Conservation (phyloP, 305 asterid genomes). For the Fraxinus greggii region DNA sequence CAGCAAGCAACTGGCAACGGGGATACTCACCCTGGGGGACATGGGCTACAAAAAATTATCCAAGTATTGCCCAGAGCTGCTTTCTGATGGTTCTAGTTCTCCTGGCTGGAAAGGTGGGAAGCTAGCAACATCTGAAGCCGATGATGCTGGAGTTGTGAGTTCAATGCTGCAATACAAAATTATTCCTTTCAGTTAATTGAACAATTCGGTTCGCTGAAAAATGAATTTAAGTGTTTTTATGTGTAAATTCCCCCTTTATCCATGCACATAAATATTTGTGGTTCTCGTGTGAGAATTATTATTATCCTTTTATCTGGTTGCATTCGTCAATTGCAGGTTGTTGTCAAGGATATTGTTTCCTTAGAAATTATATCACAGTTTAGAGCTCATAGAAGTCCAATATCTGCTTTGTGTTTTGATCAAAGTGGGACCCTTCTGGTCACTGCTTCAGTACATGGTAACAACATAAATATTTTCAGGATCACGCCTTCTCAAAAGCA, state of each 20-base stretch:
- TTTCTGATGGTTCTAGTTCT: constrained; percentile 70
- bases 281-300: not conserved
- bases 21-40: constrained; percentile 80
- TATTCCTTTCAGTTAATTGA: constrained; percentile 12
- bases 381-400: constrained; percentile 77
- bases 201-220: not conserved
- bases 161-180: constrained; percentile 9
- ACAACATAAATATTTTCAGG: constrained; percentile 56
- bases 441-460: constrained; percentile 77
- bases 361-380: constrained; percentile 61
- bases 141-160: constrained; percentile 87
- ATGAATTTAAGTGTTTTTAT: not conserved
- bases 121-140: constrained; percentile 65
- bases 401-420: constrained; percentile 71
- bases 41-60: constrained; percentile 81
- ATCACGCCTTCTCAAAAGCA: constrained; percentile 49
- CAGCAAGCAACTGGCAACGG: constrained; percentile 85
- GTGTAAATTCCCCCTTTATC: not conserved
- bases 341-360: constrained; percentile 62
- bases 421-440: constrained; percentile 75
- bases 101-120: constrained; percentile 81
- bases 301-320: not conserved
- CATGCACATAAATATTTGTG: not conserved
- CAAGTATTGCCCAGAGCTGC: constrained; percentile 74
- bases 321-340: constrained; percentile 47